Conservation (phyloP, 768 basidiomycete species). For the Rhodotorula kratochvilovae region DNA sequence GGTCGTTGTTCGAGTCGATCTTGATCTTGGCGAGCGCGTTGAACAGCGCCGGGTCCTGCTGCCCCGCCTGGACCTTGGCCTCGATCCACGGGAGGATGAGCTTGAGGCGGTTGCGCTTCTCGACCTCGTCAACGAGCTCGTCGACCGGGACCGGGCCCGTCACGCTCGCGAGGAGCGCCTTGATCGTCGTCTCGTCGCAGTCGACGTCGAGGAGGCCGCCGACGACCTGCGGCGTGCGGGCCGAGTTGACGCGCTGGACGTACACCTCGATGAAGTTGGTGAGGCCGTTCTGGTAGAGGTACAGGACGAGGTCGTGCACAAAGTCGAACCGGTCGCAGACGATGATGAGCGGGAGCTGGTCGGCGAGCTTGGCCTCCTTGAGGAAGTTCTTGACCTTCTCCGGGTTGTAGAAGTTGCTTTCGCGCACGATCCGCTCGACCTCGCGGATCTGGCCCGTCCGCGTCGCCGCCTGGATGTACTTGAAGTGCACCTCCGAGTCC, state of each 20-base stretch:
- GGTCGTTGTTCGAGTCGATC: constrained; percentile 98
- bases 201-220: constrained; percentile 96
- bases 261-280: constrained; percentile 99
- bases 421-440: constrained; percentile 96
- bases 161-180: constrained; percentile 84
- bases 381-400: constrained; percentile 99
- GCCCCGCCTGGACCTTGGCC: constrained; percentile 83
- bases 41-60: constrained; percentile 87
- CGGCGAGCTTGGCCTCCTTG: constrained; percentile 92
- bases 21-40: constrained; percentile 98
- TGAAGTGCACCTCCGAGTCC: constrained; percentile 97
- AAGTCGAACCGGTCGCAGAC: constrained; percentile 99
- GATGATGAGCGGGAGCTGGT: constrained; percentile 97
- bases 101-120: constrained; percentile 91
- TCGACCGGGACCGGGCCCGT: constrained; percentile 97
- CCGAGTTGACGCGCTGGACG: constrained; percentile 95
- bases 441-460: constrained; percentile 97
- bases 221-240: constrained; percentile 91
- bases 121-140: constrained; percentile 94
- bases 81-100: constrained; percentile 97
- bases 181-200: constrained; percentile 93
- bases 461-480: constrained; percentile 98
- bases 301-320: constrained; percentile 96
- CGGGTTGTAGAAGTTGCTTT: constrained; percentile 94
- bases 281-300: constrained; percentile 95